phyloP scores from a whole-genome alignment of 305 asterid species.

The Ajuga reptans region DNA sequence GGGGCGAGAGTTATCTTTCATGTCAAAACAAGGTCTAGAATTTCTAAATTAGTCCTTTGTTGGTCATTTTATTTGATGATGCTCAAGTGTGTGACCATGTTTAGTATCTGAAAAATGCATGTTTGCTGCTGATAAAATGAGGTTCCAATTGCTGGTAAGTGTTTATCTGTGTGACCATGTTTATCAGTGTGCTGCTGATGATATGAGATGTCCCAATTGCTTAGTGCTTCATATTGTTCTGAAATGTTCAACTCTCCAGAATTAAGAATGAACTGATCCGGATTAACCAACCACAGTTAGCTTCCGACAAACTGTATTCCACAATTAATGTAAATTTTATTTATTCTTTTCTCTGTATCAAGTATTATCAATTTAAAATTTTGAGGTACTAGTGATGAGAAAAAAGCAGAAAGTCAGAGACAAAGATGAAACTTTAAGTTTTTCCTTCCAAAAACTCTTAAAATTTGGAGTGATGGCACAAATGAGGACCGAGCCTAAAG shows the following conservation, averaged over 20 bases:
- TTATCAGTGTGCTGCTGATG: not conserved
- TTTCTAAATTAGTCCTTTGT: not conserved
- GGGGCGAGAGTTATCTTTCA: slow-evolving; percentile 99
- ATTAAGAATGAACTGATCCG: not conserved
- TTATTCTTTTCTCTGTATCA: not conserved
- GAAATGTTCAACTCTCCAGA: not conserved
- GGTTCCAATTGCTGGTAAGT: not conserved
- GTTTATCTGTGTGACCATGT: not conserved
- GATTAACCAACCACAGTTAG: too few relatives aligned
- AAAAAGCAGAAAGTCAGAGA: not conserved
- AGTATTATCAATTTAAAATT: not conserved
- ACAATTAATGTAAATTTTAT: not conserved
- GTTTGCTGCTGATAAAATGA: not conserved
- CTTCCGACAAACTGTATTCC: too few relatives aligned
- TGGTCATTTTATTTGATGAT: slow-evolving; percentile 13
- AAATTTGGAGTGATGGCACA: not conserved
- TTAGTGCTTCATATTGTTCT: not conserved
- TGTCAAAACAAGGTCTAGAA: slow-evolving; percentile 75
- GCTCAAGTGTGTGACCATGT: not conserved
- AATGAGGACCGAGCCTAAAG: not conserved
- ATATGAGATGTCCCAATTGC: not conserved
- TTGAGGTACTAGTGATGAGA: not conserved
- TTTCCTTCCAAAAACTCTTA: too few relatives aligned
- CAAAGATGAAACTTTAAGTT: not conserved
- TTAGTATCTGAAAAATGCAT: not conserved